Evolutionary conservation across 1,284 basidiomycete species (phyloP).

Genomic region (Peniophora sp.): DNA sequence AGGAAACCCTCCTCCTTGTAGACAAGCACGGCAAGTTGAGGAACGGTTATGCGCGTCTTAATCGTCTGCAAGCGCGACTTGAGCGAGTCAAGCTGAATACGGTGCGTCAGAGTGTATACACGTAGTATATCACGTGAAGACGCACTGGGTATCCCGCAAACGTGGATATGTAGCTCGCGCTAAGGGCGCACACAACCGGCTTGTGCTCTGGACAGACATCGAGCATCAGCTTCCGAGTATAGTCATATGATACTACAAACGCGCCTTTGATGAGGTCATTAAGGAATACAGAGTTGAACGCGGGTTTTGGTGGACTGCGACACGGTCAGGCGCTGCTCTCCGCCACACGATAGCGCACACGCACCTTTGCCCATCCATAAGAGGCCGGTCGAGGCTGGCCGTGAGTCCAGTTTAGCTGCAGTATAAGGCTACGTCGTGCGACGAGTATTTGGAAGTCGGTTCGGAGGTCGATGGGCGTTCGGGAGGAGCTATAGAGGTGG

Average conservation of each 20-base stretch:
- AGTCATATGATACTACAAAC: conserved; percentile 21
- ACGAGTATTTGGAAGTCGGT: no score
- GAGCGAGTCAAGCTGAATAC: conserved; percentile 70
- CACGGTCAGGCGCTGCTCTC: conserved; percentile 6
- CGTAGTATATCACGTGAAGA: conserved; percentile 5
- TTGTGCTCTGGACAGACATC: conserved; percentile 51
- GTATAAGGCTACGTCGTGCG: no score
- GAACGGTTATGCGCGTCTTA: conserved; percentile 67
- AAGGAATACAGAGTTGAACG: conserved; percentile 53
- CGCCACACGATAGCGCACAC: conserved; percentile 4
- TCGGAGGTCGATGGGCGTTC: no score
- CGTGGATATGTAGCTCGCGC: conserved; percentile 77
- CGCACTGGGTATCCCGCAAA: conserved; percentile 76
- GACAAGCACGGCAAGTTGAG: conserved; percentile 63
- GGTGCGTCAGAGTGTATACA: not conserved
- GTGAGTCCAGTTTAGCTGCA: conserved; percentile 42
- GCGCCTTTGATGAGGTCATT: conserved; percentile 57
- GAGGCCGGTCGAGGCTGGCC: conserved; percentile 44
- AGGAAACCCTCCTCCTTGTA: conserved; percentile 87
- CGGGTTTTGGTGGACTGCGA: conserved; percentile 45
- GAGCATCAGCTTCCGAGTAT: conserved; percentile 4
- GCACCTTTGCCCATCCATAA: conserved; percentile 76
- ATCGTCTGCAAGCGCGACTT: conserved; percentile 89
- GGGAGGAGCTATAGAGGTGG: no score
- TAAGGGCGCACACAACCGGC: conserved; percentile 73